A percentile compares a stretch with the other conserved stretches of the same genome.
phyloP scores from a whole-genome alignment of 2,329 filamentous ascomycete species.

The Madurella mycetomatis region DNA sequence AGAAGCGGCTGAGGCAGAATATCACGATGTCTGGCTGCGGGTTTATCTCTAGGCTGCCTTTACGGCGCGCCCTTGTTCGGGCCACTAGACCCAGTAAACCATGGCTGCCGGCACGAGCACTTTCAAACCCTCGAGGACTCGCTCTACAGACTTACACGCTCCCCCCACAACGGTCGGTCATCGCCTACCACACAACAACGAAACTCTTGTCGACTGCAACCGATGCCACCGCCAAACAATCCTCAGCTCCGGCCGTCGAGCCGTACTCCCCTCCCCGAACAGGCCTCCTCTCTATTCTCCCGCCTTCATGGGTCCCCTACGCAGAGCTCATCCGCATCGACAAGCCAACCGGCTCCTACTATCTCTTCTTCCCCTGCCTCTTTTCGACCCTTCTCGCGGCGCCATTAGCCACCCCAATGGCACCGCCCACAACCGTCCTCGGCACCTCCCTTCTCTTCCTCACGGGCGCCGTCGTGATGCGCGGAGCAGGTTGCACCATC shows the following conservation, averaged over 20 bases:
- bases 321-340: slow-evolving; percentile 77
- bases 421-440: slow-evolving; percentile 56
- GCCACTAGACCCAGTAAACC: not conserved
- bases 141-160: slow-evolving; percentile 8
- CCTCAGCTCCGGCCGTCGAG: slow-evolving; percentile 18
- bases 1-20: not conserved
- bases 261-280: slow-evolving; percentile 64
- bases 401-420: slow-evolving; percentile 59
- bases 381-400: slow-evolving; percentile 81
- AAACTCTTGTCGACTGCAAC: slow-evolving; percentile 18
- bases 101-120: slow-evolving; percentile 4
- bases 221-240: slow-evolving; percentile 8
- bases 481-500: slow-evolving; percentile 81
- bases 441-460: slow-evolving; percentile 67
- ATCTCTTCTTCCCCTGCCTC: slow-evolving; percentile 79
- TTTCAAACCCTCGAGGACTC: slow-evolving; percentile 10
- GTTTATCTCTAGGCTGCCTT: slow-evolving; percentile 8
- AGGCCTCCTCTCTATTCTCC: slow-evolving; percentile 66
- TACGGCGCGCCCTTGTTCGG: slow-evolving; percentile 12
- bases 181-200: slow-evolving; percentile 22
- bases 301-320: slow-evolving; percentile 69
- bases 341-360: slow-evolving; percentile 77
- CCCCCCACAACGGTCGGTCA: slow-evolving; percentile 5
- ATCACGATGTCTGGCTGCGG: slow-evolving; percentile 15
- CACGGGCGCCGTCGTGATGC: slow-evolving; percentile 75